These are phyloP conservation scores for Perkinsus marinus DNA, from an alignment of 169 alveolate genomes.

Conservation along the genomic window DNA sequence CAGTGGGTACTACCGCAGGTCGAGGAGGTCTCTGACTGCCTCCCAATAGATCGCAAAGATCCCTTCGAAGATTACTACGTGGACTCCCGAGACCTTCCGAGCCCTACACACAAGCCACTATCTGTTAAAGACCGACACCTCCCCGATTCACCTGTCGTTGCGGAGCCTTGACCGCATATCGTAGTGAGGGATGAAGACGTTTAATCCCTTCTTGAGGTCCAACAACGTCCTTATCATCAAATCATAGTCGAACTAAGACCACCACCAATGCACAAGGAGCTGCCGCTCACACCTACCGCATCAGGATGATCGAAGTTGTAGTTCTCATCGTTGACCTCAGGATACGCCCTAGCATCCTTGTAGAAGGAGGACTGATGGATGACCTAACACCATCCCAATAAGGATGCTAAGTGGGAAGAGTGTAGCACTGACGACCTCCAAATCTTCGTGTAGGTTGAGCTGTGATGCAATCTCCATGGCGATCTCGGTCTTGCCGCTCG, in stretches of 20 bases:
- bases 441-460: background rate
- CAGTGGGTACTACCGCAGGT: background rate
- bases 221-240: background rate
- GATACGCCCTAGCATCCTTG: background rate
- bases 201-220: background rate
- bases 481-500: background rate
- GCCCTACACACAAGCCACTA: background rate
- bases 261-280: background rate
- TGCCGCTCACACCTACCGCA: background rate
- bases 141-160: background rate
- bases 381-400: background rate
- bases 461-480: background rate
- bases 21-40: background rate
- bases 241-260: background rate
- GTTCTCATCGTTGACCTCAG: background rate
- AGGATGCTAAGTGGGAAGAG: background rate
- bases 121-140: background rate
- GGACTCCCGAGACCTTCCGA: background rate
- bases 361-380: background rate
- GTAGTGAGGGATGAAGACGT: background rate
- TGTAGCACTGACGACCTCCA: background rate
- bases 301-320: background rate
- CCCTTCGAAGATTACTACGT: background rate
- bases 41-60: background rate
- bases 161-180: background rate